A percentile compares a stretch with the other conserved stretches of the same genome.
These are phyloP conservation scores for Trametes gibbosa DNA, from an alignment of 768 basidiomycete species.

Conservation along the genomic window DNA sequence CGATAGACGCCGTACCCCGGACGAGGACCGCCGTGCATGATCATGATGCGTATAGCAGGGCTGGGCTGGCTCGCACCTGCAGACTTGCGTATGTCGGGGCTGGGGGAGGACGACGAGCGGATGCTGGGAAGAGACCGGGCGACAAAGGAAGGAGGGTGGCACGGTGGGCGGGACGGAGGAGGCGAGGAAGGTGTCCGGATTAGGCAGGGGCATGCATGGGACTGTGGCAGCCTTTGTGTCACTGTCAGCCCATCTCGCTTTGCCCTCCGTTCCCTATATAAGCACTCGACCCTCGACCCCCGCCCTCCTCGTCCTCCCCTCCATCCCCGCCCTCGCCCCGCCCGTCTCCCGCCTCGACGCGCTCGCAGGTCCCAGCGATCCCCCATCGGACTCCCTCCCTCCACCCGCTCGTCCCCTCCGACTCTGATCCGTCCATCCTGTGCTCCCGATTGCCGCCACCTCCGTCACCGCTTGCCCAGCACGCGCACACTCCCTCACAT, in stretches of 20 bases:
- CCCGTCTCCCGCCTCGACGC: background rate
- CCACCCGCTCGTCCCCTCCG: constrained; percentile 1
- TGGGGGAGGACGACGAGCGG: background rate
- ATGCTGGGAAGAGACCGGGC: background rate
- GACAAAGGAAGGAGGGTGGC: constrained; percentile 1
- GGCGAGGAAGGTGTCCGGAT: constrained; percentile 16
- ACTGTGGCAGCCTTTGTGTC: constrained; percentile 10
- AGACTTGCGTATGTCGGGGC: background rate
- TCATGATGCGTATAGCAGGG: background rate
- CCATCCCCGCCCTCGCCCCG: constrained; percentile 6
- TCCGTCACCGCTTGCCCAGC: background rate
- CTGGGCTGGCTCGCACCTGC: background rate
- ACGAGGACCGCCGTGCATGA: background rate
- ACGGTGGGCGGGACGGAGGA: background rate
- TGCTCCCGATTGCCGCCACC: constrained; percentile 12
- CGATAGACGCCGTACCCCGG: constrained; percentile 6
- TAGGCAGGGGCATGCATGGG: constrained; percentile 3
- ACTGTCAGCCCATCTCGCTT: constrained; percentile 15
- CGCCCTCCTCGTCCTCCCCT: background rate
- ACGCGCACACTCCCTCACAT: no score
- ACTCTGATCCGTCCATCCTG: background rate
- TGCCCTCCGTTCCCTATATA: constrained; percentile 13
- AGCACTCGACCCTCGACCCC: background rate
- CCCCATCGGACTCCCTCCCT: background rate
- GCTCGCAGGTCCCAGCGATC: constrained; percentile 4